These are phyloP conservation scores for Cyanodermella asteris DNA, from an alignment of 2,329 filamentous ascomycete species.

Conservation along the genomic window DNA sequence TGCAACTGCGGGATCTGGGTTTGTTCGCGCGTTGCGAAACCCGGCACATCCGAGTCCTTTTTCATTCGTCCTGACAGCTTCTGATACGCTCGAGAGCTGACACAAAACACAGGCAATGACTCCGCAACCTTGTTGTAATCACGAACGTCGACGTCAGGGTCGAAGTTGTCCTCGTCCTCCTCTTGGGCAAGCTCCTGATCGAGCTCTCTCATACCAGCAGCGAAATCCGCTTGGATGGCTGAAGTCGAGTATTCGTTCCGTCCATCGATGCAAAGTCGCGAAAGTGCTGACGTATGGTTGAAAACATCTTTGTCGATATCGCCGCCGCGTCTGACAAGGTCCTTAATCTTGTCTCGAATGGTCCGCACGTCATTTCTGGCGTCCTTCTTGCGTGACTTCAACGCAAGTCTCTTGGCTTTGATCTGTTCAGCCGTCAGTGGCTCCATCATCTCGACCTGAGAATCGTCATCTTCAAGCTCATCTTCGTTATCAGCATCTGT, in stretches of 20 bases:
- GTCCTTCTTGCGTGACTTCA: constrained; percentile 22
- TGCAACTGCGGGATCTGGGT: constrained; percentile 39
- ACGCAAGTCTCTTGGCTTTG: constrained; percentile 20
- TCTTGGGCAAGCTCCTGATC: constrained; percentile 33
- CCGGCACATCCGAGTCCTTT: constrained; percentile 29
- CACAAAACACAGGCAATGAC: constrained; percentile 40
- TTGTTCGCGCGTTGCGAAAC: constrained; percentile 30
- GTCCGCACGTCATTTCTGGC: constrained; percentile 12
- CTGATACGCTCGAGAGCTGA: constrained; percentile 40
- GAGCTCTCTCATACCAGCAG: constrained; percentile 35
- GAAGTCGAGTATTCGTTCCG: constrained; percentile 34
- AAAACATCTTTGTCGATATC: too few species aligned
- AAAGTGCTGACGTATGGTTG: too few species aligned
- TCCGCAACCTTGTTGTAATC: constrained; percentile 36
- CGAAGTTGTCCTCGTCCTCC: constrained; percentile 31
- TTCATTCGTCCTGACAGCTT: constrained; percentile 33
- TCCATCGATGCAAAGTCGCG: constrained; percentile 33
- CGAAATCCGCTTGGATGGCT: constrained; percentile 37
- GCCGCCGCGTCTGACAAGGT: too few species aligned
- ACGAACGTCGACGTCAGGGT: constrained; percentile 30
- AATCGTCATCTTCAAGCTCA: constrained; percentile 12
- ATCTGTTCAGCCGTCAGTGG: constrained; percentile 21
- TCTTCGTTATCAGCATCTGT: constrained; percentile 9
- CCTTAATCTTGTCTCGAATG: constrained; percentile 13
- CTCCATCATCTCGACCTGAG: constrained; percentile 8